Base-by-base conservation (phyloP, 176 grass and related monocot species). In the Musa troglodytarum region DNA sequence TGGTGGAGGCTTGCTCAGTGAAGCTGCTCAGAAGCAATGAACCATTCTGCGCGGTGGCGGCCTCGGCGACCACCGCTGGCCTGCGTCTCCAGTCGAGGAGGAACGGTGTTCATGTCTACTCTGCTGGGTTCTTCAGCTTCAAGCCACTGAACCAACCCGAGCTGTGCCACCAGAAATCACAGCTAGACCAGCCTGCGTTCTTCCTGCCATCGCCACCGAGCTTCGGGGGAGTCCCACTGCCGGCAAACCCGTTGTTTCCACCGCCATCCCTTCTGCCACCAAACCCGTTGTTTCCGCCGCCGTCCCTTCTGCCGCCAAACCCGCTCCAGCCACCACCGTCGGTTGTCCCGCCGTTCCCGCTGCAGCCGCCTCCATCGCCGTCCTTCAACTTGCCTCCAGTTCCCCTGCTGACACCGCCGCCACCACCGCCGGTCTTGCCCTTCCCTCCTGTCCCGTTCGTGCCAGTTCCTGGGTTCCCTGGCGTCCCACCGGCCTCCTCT, bases 271-370 rank as follows among this genome's bases (percentile, higher is more conserved):
- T 51, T 23, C 19, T 15, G 49, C 64, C 77, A 3, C 51, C 72
- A 21, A 55, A 55, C 52, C 71, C 71, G 12, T 20, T 65, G 34
- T 1, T 64, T n/a, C 74, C 59, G 17, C 75, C 75, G 8, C 59
- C 75, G 3, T 29, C 53, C 15, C 65, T 67, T 11, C 52, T 49
- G 51, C 77, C 51, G 3, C 52, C 52, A 17, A 65, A 65, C 52
- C 75, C 75, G n/a, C 20, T 77, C 26, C 75, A 65, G 58, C 75
- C 74, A 13, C 58, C 74, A 9, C 26, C 74, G 15, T 78, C 72
- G 3, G 20, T 74, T 5, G 10, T 68, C 66, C 66, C 66, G 25
- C 66, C 66, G 66, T 9, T 17, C 8, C 66, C 66, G 43, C 28
- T 68, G 14, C 66, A 68, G 66, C 53, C 54, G 54, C 73, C 70